phyloP scores from a whole-genome alignment of 352 stramenopile species.

The Pythium vanterpoolii region DNA sequence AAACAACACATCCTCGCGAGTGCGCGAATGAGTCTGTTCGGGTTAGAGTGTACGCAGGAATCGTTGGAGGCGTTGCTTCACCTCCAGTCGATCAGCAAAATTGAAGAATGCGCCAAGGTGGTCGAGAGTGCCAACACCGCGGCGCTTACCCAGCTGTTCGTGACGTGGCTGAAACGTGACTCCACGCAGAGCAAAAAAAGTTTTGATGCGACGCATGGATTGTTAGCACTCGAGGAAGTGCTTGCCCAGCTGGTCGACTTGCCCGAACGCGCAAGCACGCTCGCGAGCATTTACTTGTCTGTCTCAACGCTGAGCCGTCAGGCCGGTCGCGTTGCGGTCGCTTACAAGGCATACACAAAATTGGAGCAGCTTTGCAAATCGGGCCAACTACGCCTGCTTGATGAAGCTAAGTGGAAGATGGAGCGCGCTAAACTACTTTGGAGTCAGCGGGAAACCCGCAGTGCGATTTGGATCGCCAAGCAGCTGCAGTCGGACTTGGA shows the following conservation, averaged over 20 bases:
- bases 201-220: constrained; percentile 56
- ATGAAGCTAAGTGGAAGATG: constrained; percentile 62
- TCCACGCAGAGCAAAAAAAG: constrained; percentile 18
- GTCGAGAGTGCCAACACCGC: not conserved
- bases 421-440: constrained; percentile 79
- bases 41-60: constrained; percentile 66
- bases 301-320: constrained; percentile 58
- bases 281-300: constrained; percentile 56
- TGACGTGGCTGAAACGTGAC: constrained; percentile 39
- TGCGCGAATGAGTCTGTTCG: constrained; percentile 56
- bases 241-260: constrained; percentile 42
- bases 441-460: constrained; percentile 65
- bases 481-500: constrained; percentile 45
- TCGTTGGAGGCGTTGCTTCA: constrained; percentile 48
- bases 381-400: constrained; percentile 31
- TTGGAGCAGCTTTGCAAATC: constrained; percentile 51
- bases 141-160: constrained; percentile 23
- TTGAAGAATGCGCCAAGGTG: constrained; percentile 40
- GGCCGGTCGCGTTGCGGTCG: constrained; percentile 57
- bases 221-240: constrained; percentile 60
- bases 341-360: constrained; percentile 59
- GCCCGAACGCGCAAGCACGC: constrained; percentile 17
- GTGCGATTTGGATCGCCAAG: constrained; percentile 73
- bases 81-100: constrained; percentile 58
- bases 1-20: constrained; percentile 54